phyloP scores from a whole-genome alignment of 306 rosid species.

The Vicia faba region DNA sequence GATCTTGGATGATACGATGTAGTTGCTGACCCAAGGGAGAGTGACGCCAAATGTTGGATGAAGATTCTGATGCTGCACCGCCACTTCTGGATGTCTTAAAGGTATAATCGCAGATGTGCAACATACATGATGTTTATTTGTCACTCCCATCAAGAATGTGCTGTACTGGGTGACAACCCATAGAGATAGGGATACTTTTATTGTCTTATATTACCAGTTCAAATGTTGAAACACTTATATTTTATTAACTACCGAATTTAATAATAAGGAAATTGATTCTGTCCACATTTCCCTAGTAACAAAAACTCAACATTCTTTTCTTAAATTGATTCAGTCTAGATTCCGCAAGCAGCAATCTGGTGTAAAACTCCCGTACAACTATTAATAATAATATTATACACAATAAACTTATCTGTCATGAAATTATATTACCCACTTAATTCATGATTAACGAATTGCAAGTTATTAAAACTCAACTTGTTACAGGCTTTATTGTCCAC shows the following conservation, averaged over 20 bases:
- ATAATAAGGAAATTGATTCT: constrained; percentile 1
- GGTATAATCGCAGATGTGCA: constrained; percentile 39
- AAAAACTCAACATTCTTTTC: constrained; percentile 4
- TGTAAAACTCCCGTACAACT: background rate
- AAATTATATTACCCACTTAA: background rate
- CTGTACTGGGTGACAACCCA: constrained; percentile 12
- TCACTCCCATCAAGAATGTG: constrained; percentile 12
- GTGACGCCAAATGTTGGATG: constrained; percentile 27
- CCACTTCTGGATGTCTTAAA: constrained; percentile 38
- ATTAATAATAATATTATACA: background rate
- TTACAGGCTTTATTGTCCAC: background rate
- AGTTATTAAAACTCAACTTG: constrained; percentile 9
- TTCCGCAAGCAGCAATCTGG: background rate
- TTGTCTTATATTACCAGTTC: constrained; percentile 2
- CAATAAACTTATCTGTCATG: background rate
- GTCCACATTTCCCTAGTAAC: constrained; percentile 11
- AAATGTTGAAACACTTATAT: constrained; percentile 3
- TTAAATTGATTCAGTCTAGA: constrained; percentile 11
- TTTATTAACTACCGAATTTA: constrained; percentile 15
- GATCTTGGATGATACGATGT: constrained; percentile 32
- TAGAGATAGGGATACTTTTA: constrained; percentile 10
- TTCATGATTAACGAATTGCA: background rate
- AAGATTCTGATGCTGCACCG: constrained; percentile 40
- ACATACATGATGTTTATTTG: constrained; percentile 19
- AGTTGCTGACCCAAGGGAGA: constrained; percentile 35